phyloP scores from a whole-genome alignment of 305 asterid species.

The Rubia occidens region DNA sequence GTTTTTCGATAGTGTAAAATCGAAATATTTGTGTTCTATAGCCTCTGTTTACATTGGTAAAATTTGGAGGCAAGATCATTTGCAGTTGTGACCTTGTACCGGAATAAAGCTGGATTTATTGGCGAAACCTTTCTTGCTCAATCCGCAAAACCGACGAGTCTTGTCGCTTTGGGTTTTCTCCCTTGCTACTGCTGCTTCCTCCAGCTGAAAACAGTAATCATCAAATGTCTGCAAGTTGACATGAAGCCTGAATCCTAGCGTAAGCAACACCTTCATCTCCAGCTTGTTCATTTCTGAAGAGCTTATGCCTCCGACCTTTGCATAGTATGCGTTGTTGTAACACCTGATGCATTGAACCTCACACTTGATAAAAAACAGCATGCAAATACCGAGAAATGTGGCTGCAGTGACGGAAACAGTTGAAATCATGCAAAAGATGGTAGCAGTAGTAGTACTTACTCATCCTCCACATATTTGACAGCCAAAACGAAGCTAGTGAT shows the following conservation, averaged over 20 bases:
- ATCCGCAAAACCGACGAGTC: conserved; percentile 20
- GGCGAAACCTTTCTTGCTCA: conserved; percentile 12
- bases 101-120: conserved; percentile 6
- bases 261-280: conserved; percentile 30
- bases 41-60: not conserved
- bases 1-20: not conserved
- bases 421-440: too few species aligned
- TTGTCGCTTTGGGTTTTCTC: conserved; percentile 14
- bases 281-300: conserved; percentile 34
- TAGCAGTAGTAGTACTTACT: conserved; percentile 18
- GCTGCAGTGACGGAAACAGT: too few species aligned
- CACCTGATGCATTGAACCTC: conserved; percentile 21
- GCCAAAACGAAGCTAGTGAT: conserved; percentile 32
- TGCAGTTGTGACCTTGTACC: conserved; percentile 11
- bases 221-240: conserved; percentile 25
- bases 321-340: conserved; percentile 36
- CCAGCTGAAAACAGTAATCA: conserved; percentile 25
- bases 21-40: not conserved
- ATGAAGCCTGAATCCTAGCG: conserved; percentile 27
- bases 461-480: conserved; percentile 34
- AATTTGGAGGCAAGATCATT: conserved; percentile 6
- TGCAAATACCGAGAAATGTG: not conserved
- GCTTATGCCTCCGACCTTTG: conserved; percentile 36
- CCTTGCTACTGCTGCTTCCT: conserved; percentile 18
- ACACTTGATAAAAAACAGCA: not conserved